Conservation (phyloP, 2,329 filamentous ascomycete species). For the Pestalotiopsis fici region DNA sequence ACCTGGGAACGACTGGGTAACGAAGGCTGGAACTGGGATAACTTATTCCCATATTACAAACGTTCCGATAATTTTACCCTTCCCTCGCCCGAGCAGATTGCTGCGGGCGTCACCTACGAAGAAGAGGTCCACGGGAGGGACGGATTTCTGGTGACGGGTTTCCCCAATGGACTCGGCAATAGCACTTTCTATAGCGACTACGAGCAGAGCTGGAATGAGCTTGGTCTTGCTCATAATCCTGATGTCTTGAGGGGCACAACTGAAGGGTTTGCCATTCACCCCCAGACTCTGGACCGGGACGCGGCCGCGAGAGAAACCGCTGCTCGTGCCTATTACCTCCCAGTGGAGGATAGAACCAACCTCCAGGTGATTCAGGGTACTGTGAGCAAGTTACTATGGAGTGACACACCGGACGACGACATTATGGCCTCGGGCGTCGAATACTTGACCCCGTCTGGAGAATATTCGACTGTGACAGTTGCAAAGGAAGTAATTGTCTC, state of each 20-base stretch:
- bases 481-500: slow-evolving; percentile 2
- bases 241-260: slow-evolving; percentile 41
- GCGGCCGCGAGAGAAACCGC: slow-evolving; percentile 39
- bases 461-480: not conserved
- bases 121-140: slow-evolving; percentile 32
- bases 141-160: slow-evolving; percentile 38
- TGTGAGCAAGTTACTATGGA: slow-evolving; percentile 31
- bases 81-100: slow-evolving; percentile 32
- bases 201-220: slow-evolving; percentile 29
- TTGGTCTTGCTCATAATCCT: slow-evolving; percentile 31
- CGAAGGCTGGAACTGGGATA: slow-evolving; percentile 44
- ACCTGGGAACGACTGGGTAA: slow-evolving; percentile 45
- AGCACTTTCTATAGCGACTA: slow-evolving; percentile 27
- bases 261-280: slow-evolving; percentile 36
- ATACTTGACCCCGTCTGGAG: slow-evolving; percentile 35
- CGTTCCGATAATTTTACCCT: slow-evolving; percentile 38
- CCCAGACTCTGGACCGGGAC: slow-evolving; percentile 39
- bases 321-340: slow-evolving; percentile 42
- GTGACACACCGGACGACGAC: slow-evolving; percentile 8
- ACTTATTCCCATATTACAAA: slow-evolving; percentile 48
- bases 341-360: slow-evolving; percentile 37
- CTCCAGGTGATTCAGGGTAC: slow-evolving; percentile 39
- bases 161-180: slow-evolving; percentile 32
- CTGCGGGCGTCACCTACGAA: slow-evolving; percentile 35
- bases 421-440: slow-evolving; percentile 35